These are phyloP conservation scores for Quercus glauca DNA, from an alignment of 306 rosid species.

Conservation along the genomic window DNA sequence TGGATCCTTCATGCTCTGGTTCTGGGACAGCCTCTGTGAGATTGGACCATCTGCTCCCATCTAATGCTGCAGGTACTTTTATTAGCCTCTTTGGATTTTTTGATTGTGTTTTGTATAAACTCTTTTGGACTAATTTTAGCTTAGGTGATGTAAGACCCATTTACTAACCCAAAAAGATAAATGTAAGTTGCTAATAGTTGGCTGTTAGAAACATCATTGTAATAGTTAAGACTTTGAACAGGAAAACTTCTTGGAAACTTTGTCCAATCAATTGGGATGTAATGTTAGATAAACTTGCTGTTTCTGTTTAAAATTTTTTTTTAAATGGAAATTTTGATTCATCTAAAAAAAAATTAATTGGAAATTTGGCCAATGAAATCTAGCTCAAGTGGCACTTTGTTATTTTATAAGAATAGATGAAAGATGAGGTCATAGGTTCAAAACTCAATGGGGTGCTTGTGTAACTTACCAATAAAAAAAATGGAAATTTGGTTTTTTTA, in stretches of 20 bases:
- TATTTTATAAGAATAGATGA: no score
- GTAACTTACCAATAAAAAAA: no score
- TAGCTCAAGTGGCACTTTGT: no score
- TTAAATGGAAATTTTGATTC: no score
- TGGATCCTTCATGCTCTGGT: constrained; percentile 94
- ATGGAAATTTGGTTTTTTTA: no score
- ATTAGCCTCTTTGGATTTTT: not conserved
- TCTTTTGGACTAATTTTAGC: not conserved
- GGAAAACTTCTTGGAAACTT: not conserved
- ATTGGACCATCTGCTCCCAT: constrained; percentile 86
- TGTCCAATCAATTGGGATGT: not conserved
- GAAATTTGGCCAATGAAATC: no score
- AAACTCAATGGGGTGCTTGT: not conserved
- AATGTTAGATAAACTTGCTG: not conserved
- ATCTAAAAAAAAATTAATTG: no score
- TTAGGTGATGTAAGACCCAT: no score
- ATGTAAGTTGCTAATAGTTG: not conserved
- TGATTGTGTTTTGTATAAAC: not conserved
- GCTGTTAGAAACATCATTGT: not conserved
- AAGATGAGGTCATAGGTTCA: no score
- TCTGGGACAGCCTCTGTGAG: constrained; percentile 84
- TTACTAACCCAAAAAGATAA: no score
- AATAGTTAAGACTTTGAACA: not conserved
- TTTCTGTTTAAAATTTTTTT: not conserved
- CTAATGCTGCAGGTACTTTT: constrained; percentile 58